phyloP scores from a whole-genome alignment of 139 green algal genomes.

The Coelastrella sp. region DNA sequence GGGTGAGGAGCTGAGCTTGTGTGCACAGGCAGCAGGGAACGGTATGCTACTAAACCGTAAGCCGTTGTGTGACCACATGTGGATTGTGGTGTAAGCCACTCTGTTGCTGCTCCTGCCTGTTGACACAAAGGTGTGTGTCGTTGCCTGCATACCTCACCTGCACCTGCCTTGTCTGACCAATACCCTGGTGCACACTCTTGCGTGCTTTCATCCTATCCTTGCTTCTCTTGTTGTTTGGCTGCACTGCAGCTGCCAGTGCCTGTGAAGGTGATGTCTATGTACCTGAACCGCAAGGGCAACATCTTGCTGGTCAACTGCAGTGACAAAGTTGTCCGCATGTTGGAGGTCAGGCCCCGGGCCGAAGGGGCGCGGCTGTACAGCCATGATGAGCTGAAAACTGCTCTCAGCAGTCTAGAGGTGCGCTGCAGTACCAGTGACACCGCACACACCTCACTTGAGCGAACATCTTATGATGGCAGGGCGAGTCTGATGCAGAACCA shows the following conservation, averaged over 20 bases:
- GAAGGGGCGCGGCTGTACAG: background rate
- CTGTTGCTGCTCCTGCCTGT: background rate
- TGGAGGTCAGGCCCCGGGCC: conserved; percentile 51
- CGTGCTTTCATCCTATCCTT: background rate
- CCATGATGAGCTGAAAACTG: conserved; percentile 21
- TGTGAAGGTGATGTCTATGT: conserved; percentile 65
- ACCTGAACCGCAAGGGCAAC: conserved; percentile 72
- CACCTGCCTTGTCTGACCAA: too few relatives aligned
- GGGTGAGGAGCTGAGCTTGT: conserved; percentile 38
- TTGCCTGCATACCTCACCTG: too few relatives aligned
- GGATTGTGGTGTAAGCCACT: too few relatives aligned
- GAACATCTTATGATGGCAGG: background rate
- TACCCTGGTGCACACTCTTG: background rate
- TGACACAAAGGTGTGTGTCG: too few relatives aligned
- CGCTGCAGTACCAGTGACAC: background rate
- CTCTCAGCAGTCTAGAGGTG: conserved; percentile 35
- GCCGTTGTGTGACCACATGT: too few relatives aligned
- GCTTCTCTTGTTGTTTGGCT: background rate
- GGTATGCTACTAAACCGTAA: too few relatives aligned
- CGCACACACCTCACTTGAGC: background rate
- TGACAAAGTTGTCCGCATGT: conserved; percentile 76
- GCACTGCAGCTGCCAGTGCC: conserved; percentile 46
- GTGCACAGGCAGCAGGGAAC: too few relatives aligned
- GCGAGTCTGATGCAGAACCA: background rate
- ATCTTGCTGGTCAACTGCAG: conserved; percentile 79